These are phyloP conservation scores for Corymbia maculata DNA, from an alignment of 345 rosid genomes.

Conservation along the genomic window DNA sequence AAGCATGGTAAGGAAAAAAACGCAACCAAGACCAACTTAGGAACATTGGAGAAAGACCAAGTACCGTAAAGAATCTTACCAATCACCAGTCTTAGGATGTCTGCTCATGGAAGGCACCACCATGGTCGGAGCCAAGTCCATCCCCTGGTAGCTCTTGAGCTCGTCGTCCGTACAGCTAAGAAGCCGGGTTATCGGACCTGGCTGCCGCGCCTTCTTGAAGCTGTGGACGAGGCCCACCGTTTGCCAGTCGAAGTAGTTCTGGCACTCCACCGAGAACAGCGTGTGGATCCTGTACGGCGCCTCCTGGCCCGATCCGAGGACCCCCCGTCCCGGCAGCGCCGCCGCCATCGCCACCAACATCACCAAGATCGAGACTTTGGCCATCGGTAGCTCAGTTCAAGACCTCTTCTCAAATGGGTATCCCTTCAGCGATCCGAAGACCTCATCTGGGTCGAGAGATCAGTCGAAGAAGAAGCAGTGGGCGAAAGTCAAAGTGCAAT, in stretches of 20 bases:
- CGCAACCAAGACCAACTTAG: neutral
- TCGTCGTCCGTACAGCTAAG: slow-evolving; percentile 90
- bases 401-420: slow-evolving; percentile 8
- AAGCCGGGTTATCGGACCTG: slow-evolving; percentile 89
- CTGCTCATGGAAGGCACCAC: slow-evolving; percentile 90
- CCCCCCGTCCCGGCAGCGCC: slow-evolving; percentile 1
- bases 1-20: neutral
- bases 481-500: neutral
- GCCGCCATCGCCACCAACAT: neutral
- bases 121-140: slow-evolving; percentile 85
- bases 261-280: slow-evolving; percentile 94
- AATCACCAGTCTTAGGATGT: slow-evolving; percentile 91
- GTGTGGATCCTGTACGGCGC: slow-evolving; percentile 89
- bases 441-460: neutral
- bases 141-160: slow-evolving; percentile 69
- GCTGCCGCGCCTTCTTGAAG: slow-evolving; percentile 79
- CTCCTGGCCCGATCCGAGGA: slow-evolving; percentile 6
- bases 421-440: neutral
- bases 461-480: neutral
- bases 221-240: slow-evolving; percentile 91
- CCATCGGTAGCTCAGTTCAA: slow-evolving; percentile 25
- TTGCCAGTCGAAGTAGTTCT: slow-evolving; percentile 96
- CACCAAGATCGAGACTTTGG: slow-evolving; percentile 10
- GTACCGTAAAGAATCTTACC: slow-evolving; percentile 27
- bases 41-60: neutral